These are phyloP conservation scores for Annulohypoxylon stygium DNA, from an alignment of 495 filamentous ascomycete species.

Conservation along the genomic window DNA sequence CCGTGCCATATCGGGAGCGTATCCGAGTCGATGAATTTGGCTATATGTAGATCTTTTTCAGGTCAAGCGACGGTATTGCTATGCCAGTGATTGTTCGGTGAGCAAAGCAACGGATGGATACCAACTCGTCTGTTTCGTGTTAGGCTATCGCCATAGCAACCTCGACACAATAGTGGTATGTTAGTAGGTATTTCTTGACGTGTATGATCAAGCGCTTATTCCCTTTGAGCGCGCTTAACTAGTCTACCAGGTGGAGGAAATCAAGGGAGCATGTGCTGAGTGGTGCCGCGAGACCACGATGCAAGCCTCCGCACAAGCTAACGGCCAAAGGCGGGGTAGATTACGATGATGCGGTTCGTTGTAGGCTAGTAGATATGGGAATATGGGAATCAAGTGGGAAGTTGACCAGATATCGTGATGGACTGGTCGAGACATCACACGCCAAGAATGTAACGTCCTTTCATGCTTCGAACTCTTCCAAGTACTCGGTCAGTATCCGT, in stretches of 20 bases:
- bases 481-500: constrained; percentile 4
- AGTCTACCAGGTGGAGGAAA: constrained; percentile 17
- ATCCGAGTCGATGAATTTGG: constrained; percentile 41
- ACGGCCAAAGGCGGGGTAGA: constrained; percentile 40
- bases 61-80: constrained; percentile 42
- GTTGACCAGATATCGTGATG: constrained; percentile 22
- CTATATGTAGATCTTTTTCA: constrained; percentile 42
- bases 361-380: constrained; percentile 2
- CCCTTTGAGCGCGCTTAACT: constrained; percentile 29
- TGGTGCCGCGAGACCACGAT: constrained; percentile 23
- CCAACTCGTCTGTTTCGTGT: constrained; percentile 21
- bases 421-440: constrained; percentile 41
- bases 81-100: constrained; percentile 16
- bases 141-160: constrained; percentile 10
- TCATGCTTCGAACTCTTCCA: constrained; percentile 17
- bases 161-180: neutral
- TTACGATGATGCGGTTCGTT: constrained; percentile 22
- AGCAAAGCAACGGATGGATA: neutral
- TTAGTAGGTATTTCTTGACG: constrained; percentile 7
- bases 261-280: constrained; percentile 11
- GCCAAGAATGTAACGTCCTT: constrained; percentile 41
- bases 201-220: constrained; percentile 31
- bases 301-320: constrained; percentile 23
- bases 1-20: constrained; percentile 32
- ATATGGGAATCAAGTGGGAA: constrained; percentile 20